Percentiles rank a stretch among this genome's conserved stretches.
Evolutionary conservation across 257 asterid species (phyloP).

Genomic region (Fraxinus pennsylvanica): DNA sequence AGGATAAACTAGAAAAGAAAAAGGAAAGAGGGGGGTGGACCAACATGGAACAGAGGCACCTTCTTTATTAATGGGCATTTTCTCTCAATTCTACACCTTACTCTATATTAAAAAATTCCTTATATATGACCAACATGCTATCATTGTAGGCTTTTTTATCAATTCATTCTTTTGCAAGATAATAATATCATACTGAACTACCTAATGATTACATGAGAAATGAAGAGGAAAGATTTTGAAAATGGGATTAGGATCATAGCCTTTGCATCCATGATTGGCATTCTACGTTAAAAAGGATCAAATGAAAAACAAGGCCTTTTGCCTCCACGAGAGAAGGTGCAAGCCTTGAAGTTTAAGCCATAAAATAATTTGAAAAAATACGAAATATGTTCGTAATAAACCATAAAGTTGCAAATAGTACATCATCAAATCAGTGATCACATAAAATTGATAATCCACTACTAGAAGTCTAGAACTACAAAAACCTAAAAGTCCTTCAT

Average conservation of each 20-base stretch:
- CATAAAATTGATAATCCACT: not conserved
- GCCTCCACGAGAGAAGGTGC: not conserved
- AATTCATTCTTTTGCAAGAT: not conserved
- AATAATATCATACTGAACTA: not conserved
- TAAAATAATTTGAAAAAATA: not conserved
- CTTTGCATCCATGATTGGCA: not conserved
- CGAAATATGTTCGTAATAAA: not conserved
- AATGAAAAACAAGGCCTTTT: not conserved
- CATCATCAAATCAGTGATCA: not conserved
- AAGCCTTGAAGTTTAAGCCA: not conserved
- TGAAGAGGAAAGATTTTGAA: not conserved
- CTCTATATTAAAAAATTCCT: not conserved
- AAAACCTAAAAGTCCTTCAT: not conserved
- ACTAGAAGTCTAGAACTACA: conserved; percentile 3
- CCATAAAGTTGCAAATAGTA: not conserved
- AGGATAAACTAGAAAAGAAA: not conserved
- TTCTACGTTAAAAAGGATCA: not conserved
- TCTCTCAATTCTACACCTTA: not conserved
- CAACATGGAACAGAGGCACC: not conserved
- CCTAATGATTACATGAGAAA: not conserved
- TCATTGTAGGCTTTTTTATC: not conserved
- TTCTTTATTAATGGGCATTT: not conserved
- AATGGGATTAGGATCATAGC: not conserved
- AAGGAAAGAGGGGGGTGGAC: not conserved
- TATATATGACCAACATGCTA: not conserved